These are phyloP conservation scores for Lachancea cidri DNA, from an alignment of 805 yeast genomes.

Conservation along the genomic window DNA sequence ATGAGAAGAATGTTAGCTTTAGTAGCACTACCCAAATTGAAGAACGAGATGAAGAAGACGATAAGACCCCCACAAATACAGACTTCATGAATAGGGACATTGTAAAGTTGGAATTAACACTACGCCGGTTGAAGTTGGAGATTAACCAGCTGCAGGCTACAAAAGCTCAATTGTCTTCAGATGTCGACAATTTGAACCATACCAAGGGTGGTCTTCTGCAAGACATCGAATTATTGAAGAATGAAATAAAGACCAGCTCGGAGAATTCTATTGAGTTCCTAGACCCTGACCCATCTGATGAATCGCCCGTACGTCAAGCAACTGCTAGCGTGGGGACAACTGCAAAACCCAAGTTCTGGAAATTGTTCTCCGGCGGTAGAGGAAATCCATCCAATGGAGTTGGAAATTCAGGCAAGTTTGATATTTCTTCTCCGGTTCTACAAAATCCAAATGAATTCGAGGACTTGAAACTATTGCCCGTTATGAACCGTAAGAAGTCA, in stretches of 20 bases:
- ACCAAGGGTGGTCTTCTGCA: conserved; percentile 43
- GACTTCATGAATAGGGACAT: conserved; percentile 18
- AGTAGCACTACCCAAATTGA: conserved; percentile 3
- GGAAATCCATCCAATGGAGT: conserved; percentile 5
- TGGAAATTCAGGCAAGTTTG: conserved; percentile 14
- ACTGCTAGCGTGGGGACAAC: conserved; percentile 23
- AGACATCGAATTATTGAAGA: conserved; percentile 39
- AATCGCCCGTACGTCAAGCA: conserved; percentile 11
- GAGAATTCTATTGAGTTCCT: conserved; percentile 15
- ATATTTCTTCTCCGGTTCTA: conserved; percentile 35
- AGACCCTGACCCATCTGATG: conserved; percentile 9
- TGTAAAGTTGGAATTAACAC: conserved; percentile 30
- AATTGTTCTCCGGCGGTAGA: conserved; percentile 20
- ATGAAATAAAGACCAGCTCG: conserved; percentile 9
- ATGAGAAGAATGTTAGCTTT: conserved; percentile 3
- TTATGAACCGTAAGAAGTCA: conserved; percentile 13
- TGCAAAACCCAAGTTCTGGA: conserved; percentile 32
- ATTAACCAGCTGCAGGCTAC: conserved; percentile 38
- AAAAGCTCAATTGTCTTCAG: conserved; percentile 42
- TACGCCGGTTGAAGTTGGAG: conserved; percentile 39
- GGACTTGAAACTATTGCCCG: conserved; percentile 31
- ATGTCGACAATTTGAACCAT: conserved; percentile 45
- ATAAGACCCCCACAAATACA: conserved; percentile 9
- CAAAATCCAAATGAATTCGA: conserved; percentile 35
- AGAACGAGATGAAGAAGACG: conserved; percentile 7